Percentiles rank a stretch among this genome's conserved stretches.
Conservation (phyloP, 2,329 filamentous ascomycete species). For the Venturia aucupariae region DNA sequence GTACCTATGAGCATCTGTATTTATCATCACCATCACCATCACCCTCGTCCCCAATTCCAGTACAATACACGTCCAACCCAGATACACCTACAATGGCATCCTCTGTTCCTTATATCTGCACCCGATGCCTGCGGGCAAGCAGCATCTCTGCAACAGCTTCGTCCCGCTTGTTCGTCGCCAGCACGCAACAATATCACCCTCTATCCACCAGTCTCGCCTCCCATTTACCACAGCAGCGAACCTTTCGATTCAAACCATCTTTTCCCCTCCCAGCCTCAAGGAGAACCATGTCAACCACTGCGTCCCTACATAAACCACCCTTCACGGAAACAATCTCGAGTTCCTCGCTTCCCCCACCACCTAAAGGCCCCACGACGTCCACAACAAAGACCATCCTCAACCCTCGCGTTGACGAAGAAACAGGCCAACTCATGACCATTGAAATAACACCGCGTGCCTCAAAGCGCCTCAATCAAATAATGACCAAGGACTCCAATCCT, state of each 20-base stretch:
- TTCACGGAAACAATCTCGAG: not conserved
- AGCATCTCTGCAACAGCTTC: not conserved
- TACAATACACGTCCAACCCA: not conserved
- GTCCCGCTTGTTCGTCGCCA: not conserved
- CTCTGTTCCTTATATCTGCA: constrained; percentile 6
- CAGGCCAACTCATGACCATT: constrained; percentile 70
- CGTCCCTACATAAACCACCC: not conserved
- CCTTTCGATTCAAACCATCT: not conserved
- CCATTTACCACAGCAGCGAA: not conserved
- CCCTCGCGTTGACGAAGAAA: constrained; percentile 67
- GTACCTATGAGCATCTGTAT: not conserved
- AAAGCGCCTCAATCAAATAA: constrained; percentile 59
- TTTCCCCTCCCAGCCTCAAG: not conserved
- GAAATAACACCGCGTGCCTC: constrained; percentile 78
- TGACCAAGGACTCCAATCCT: constrained; percentile 51
- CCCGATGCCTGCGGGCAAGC: constrained; percentile 12
- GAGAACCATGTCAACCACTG: not conserved
- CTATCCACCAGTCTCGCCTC: not conserved
- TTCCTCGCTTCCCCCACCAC: constrained; percentile 4
- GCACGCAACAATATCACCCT: constrained; percentile 1
- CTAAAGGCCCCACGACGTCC: constrained; percentile 15
- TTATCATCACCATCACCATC: not conserved
- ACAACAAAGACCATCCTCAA: constrained; percentile 44
- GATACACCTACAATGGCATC: not conserved
- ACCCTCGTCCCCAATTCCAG: not conserved